Evolutionary conservation across 169 alveolate genomes (phyloP).

Genomic region (Eimeria necatrix): DNA sequence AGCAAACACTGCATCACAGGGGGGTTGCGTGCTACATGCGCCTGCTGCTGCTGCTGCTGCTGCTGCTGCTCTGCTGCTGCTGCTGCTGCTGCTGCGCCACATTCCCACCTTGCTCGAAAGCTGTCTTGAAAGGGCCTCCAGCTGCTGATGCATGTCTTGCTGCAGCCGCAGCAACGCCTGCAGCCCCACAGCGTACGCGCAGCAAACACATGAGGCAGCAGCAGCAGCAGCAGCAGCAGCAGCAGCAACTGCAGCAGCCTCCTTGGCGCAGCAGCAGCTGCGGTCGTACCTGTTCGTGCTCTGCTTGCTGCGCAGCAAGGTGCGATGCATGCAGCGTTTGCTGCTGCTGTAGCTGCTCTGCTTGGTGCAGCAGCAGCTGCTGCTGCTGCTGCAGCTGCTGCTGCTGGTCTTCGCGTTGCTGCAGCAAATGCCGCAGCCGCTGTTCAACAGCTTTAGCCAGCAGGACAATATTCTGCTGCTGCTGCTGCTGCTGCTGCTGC

Average conservation of each 20-base stretch:
- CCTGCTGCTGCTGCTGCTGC: slow-evolving; percentile 29
- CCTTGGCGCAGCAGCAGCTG: background rate
- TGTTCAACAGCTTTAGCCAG: background rate
- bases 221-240: background rate
- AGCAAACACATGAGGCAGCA: background rate
- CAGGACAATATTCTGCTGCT: background rate
- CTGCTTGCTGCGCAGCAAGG: slow-evolving; percentile 26
- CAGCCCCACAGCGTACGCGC: background rate
- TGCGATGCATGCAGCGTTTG: slow-evolving; percentile 3
- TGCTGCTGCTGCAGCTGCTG: background rate
- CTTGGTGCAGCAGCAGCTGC: background rate
- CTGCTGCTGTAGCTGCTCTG: slow-evolving; percentile 12
- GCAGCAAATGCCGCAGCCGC: slow-evolving; percentile 31
- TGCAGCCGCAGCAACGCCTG: slow-evolving; percentile 26
- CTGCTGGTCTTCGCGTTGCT: slow-evolving; percentile 11
- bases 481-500: slow-evolving; percentile 18
- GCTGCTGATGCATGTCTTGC: slow-evolving; percentile 24
- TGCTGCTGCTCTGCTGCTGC: background rate
- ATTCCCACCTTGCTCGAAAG: slow-evolving; percentile 1
- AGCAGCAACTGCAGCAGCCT: background rate
- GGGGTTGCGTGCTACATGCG: background rate
- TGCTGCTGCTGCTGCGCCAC: too few species aligned
- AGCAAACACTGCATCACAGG: background rate
- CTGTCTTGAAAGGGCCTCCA: slow-evolving; percentile 32
- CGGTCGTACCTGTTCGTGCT: slow-evolving; percentile 21